These are phyloP conservation scores for Cadophora sp. DNA, from an alignment of 2,329 filamentous ascomycete species.

Conservation along the genomic window DNA sequence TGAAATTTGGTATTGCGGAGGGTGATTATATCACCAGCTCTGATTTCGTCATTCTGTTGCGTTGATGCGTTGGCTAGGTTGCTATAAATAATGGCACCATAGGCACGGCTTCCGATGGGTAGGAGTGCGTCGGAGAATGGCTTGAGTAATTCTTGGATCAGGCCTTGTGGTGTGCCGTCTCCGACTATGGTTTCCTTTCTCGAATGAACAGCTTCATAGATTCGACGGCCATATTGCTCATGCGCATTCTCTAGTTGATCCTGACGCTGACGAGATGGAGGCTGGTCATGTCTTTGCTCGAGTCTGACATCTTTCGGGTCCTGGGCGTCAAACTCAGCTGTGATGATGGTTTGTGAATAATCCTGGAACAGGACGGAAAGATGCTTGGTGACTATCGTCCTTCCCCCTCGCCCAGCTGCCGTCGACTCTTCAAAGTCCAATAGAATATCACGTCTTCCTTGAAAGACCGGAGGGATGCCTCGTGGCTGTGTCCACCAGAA, in stretches of 20 bases:
- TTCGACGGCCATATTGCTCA: slow-evolving; percentile 78
- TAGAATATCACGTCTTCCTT: slow-evolving; percentile 82
- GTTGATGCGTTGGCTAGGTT: slow-evolving; percentile 95
- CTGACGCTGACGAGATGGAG: slow-evolving; percentile 82
- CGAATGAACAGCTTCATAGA: slow-evolving; percentile 71
- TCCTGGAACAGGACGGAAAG: slow-evolving; percentile 92
- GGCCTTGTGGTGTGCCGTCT: slow-evolving; percentile 79
- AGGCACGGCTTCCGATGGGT: slow-evolving; percentile 87
- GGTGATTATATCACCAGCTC: slow-evolving; percentile 89
- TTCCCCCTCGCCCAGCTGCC: slow-evolving; percentile 71
- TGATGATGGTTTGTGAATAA: slow-evolving; percentile 93
- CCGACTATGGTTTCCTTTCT: slow-evolving; percentile 84
- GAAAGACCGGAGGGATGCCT: slow-evolving; percentile 79
- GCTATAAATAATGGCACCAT: slow-evolving; percentile 90
- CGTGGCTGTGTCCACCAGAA: slow-evolving; percentile 90
- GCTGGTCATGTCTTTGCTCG: slow-evolving; percentile 86
- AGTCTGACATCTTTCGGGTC: slow-evolving; percentile 76
- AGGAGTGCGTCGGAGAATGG: slow-evolving; percentile 76
- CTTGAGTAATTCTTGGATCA: slow-evolving; percentile 81
- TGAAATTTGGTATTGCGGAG: slow-evolving; percentile 94
- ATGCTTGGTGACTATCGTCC: slow-evolving; percentile 76
- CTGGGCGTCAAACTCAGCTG: slow-evolving; percentile 76
- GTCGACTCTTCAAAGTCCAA: slow-evolving; percentile 82
- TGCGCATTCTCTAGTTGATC: slow-evolving; percentile 92
- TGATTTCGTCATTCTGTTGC: slow-evolving; percentile 89